phyloP scores from a whole-genome alignment of 345 rosid genomes.

The Dimocarpus longan region DNA sequence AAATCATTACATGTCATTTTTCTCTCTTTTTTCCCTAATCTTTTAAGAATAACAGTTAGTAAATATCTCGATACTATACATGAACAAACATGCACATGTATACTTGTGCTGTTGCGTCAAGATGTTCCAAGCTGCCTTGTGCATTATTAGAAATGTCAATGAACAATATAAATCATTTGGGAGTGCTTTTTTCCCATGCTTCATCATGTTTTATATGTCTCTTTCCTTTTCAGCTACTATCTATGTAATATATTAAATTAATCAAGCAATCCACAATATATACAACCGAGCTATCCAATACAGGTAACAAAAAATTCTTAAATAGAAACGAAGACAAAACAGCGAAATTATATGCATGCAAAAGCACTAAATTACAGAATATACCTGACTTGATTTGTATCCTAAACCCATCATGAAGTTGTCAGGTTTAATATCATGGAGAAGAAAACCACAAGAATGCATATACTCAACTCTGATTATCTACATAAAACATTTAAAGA shows the following conservation, averaged over 20 bases:
- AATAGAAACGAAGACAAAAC: background rate
- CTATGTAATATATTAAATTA: background rate
- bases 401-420: slow-evolving; percentile 93
- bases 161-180: no score
- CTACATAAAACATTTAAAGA: slow-evolving; percentile 34
- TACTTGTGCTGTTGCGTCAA: no score
- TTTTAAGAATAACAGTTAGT: no score
- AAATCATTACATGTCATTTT: no score
- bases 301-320: background rate
- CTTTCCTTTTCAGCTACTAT: background rate
- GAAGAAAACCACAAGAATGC: slow-evolving; percentile 85
- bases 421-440: slow-evolving; percentile 92
- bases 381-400: slow-evolving; percentile 89
- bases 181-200: no score
- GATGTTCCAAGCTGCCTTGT: no score
- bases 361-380: slow-evolving; percentile 1
- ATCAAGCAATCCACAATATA: background rate
- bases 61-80: no score
- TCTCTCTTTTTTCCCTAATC: no score
- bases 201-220: background rate
- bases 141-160: no score
- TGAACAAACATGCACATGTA: no score
- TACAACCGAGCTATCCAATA: background rate
- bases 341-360: background rate
- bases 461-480: slow-evolving; percentile 86